Conservation (phyloP, 2,329 filamentous ascomycete species). For the Escovopsis sp. region DNA sequence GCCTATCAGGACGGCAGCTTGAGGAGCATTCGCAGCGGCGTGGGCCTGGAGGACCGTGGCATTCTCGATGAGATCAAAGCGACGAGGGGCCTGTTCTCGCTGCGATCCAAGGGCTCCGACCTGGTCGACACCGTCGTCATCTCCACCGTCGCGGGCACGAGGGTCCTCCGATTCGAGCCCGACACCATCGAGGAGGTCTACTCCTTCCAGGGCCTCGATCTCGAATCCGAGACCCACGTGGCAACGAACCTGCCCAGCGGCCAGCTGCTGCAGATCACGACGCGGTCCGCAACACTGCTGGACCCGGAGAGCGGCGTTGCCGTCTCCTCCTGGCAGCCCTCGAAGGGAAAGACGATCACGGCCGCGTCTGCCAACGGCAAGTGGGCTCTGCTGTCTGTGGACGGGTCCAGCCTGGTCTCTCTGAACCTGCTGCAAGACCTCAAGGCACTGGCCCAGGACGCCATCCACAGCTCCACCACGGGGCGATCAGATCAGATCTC, state of each 20-base stretch:
- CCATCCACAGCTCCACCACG: slow-evolving; percentile 33
- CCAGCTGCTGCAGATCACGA: slow-evolving; percentile 63
- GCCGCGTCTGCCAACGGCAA: slow-evolving; percentile 60
- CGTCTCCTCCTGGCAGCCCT: slow-evolving; percentile 43
- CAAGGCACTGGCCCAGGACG: slow-evolving; percentile 41
- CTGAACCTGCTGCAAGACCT: slow-evolving; percentile 49
- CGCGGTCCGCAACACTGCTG: slow-evolving; percentile 44
- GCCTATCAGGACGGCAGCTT: slow-evolving; percentile 80
- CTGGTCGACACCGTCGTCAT: slow-evolving; percentile 58
- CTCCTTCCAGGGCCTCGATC: slow-evolving; percentile 52
- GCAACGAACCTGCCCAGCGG: slow-evolving; percentile 49
- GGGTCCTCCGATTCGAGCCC: slow-evolving; percentile 61
- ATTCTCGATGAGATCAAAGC: slow-evolving; percentile 65
- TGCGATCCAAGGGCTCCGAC: slow-evolving; percentile 32
- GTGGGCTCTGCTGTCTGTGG: slow-evolving; percentile 58
- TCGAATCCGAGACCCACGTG: slow-evolving; percentile 60
- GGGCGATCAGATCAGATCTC: slow-evolving; percentile 55
- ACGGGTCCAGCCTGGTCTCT: slow-evolving; percentile 58
- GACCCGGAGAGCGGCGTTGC: slow-evolving; percentile 42
- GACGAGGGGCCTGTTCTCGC: slow-evolving; percentile 57
- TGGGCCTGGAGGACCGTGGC: slow-evolving; percentile 78
- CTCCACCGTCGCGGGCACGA: slow-evolving; percentile 70
- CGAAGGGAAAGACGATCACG: slow-evolving; percentile 47
- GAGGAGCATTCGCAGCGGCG: slow-evolving; percentile 81
- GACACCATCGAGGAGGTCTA: slow-evolving; percentile 75